A percentile compares a stretch with the other conserved stretches of the same genome.
These are phyloP conservation scores for Pythium folliculosum DNA, from an alignment of 352 stramenopile genomes.

Conservation along the genomic window DNA sequence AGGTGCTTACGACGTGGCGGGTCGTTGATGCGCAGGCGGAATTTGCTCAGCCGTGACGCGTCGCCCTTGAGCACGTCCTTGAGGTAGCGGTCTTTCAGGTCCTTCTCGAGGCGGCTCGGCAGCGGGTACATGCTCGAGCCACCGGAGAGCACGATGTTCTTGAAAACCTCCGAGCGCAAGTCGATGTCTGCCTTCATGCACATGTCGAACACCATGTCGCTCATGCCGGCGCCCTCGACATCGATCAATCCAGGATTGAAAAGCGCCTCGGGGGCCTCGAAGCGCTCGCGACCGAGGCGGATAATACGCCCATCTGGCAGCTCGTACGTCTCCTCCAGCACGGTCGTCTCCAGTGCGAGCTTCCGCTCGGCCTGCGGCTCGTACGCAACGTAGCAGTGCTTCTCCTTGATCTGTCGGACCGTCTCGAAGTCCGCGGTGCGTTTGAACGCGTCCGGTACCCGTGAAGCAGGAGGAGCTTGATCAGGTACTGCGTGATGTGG, in stretches of 20 bases:
- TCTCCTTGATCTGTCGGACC: constrained; percentile 94
- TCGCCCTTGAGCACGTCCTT: constrained; percentile 87
- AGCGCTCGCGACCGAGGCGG: constrained; percentile 93
- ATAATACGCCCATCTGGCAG: constrained; percentile 97
- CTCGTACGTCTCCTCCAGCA: constrained; percentile 91
- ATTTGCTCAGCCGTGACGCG: constrained; percentile 90
- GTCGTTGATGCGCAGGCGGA: constrained; percentile 95
- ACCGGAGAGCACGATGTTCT: constrained; percentile 96
- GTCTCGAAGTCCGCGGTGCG: constrained; percentile 92
- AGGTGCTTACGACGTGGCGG: constrained; percentile 95
- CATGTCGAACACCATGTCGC: constrained; percentile 98
- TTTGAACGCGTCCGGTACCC: constrained; percentile 94
- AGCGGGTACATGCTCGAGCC: constrained; percentile 96
- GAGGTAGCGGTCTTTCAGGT: constrained; percentile 86
- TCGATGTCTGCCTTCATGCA: constrained; percentile 97
- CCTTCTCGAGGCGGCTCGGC: constrained; percentile 91
- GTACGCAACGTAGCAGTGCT: constrained; percentile 93
- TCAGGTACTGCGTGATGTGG: constrained; percentile 95
- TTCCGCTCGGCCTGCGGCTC: constrained; percentile 87
- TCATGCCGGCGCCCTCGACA: constrained; percentile 94
- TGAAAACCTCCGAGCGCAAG: constrained; percentile 95
- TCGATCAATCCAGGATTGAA: constrained; percentile 98
- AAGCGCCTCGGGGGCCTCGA: constrained; percentile 94
- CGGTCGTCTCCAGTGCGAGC: constrained; percentile 89
- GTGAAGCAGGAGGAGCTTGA: constrained; percentile 91